Evolutionary conservation across 495 filamentous ascomycete species (phyloP).

Genomic region (Penicillium canariense): DNA sequence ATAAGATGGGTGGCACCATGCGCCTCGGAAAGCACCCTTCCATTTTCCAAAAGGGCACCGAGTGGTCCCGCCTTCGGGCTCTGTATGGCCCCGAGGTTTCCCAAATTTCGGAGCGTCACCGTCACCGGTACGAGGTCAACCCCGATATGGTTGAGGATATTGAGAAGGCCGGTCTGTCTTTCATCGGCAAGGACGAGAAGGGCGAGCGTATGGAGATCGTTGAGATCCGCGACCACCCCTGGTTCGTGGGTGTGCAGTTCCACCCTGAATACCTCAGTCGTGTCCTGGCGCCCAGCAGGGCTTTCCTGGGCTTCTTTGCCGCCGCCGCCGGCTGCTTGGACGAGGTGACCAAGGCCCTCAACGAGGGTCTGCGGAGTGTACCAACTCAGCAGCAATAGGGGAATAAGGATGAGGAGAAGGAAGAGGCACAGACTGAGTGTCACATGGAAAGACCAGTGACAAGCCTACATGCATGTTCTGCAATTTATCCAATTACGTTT

Average conservation of each 20-base stretch:
- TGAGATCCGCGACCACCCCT: constrained; percentile 86
- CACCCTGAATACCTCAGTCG: constrained; percentile 80
- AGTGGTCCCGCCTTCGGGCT: constrained; percentile 75
- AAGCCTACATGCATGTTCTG: background rate
- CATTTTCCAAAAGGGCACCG: constrained; percentile 70
- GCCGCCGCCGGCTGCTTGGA: constrained; percentile 51
- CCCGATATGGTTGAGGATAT: constrained; percentile 36
- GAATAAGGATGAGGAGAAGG: background rate
- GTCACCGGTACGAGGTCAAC: constrained; percentile 48
- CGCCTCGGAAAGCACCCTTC: constrained; percentile 76
- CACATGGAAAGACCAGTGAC: background rate
- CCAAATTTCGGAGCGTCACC: constrained; percentile 48
- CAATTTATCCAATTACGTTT: background rate
- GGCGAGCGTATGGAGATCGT: constrained; percentile 89
- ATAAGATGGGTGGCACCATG: constrained; percentile 86
- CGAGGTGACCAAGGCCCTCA: constrained; percentile 31
- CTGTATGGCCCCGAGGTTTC: constrained; percentile 59
- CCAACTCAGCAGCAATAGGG: background rate
- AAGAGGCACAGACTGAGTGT: background rate
- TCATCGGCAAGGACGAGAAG: constrained; percentile 72
- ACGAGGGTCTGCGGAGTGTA: constrained; percentile 6
- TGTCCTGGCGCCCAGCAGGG: constrained; percentile 70
- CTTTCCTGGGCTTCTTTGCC: constrained; percentile 85
- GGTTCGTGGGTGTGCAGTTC: constrained; percentile 86
- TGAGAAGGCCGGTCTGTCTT: constrained; percentile 33